Percentiles rank a stretch among this genome's conserved stretches.
Evolutionary conservation across 768 basidiomycete genomes (phyloP).

Genomic region (Lanmaoa rubissima): DNA sequence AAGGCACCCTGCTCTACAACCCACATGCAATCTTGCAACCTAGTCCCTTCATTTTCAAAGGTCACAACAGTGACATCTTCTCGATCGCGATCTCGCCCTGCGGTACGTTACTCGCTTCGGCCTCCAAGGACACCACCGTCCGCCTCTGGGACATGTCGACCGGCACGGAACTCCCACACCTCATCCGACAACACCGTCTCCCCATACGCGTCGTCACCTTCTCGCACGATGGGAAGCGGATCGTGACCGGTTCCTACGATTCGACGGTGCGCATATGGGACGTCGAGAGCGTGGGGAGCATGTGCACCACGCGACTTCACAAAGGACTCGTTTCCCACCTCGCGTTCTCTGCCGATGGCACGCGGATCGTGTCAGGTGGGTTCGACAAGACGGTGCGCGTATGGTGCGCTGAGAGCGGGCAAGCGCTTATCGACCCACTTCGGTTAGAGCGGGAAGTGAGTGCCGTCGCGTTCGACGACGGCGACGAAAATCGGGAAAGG

Average conservation of each 20-base stretch:
- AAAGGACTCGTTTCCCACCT: slow-evolving; percentile 27
- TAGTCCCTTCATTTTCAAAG: slow-evolving; percentile 14
- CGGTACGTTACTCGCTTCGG: slow-evolving; percentile 30
- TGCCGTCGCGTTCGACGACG: slow-evolving; percentile 26
- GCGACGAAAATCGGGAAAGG: neutral
- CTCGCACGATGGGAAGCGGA: slow-evolving; percentile 25
- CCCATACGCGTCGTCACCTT: slow-evolving; percentile 28
- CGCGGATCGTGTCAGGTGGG: slow-evolving; percentile 30
- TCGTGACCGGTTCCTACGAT: slow-evolving; percentile 29
- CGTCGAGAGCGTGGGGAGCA: slow-evolving; percentile 26
- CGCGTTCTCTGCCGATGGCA: slow-evolving; percentile 30
- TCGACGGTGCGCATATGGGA: slow-evolving; percentile 33
- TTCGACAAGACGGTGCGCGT: slow-evolving; percentile 29
- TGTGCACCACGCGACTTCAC: slow-evolving; percentile 26
- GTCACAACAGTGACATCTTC: slow-evolving; percentile 26
- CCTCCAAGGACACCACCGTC: slow-evolving; percentile 31
- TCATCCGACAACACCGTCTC: slow-evolving; percentile 30
- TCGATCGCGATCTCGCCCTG: slow-evolving; percentile 32
- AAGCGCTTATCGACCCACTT: slow-evolving; percentile 19
- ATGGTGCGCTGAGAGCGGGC: slow-evolving; percentile 28
- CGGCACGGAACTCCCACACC: slow-evolving; percentile 19
- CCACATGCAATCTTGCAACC: slow-evolving; percentile 4
- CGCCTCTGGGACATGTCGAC: slow-evolving; percentile 29
- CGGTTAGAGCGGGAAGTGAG: slow-evolving; percentile 18
- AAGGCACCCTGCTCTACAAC: slow-evolving; percentile 16